These are phyloP conservation scores for Lolium perenne DNA, from an alignment of 176 grass and related monocot genomes.

Conservation along the genomic window DNA sequence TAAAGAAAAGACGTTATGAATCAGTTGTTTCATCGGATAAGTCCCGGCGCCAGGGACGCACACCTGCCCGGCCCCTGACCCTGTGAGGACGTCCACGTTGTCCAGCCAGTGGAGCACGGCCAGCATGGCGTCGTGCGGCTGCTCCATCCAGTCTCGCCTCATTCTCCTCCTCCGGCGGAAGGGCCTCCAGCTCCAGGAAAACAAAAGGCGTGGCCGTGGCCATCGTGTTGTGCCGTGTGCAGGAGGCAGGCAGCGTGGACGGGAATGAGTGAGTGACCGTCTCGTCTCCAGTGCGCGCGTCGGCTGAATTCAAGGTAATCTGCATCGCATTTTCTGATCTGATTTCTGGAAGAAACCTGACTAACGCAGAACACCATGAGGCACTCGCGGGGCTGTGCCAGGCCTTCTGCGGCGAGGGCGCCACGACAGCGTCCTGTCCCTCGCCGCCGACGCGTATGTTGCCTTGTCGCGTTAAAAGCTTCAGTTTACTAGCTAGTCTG, in stretches of 20 bases:
- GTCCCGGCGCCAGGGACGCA: not conserved
- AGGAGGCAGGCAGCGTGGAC: not conserved
- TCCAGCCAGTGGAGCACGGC: no score
- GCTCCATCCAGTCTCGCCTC: no score
- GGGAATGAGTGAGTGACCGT: not conserved
- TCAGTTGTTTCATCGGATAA: not conserved
- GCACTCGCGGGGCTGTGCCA: slow-evolving; percentile 19
- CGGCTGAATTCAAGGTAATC: not conserved
- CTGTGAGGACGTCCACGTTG: not conserved
- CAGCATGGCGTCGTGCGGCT: no score
- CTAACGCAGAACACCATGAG: not conserved
- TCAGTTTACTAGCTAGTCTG: not conserved
- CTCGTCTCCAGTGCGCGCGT: not conserved
- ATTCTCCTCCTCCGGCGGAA: no score
- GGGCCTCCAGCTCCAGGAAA: not conserved
- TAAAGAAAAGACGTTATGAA: no score
- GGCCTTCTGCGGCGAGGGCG: slow-evolving; percentile 6
- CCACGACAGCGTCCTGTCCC: not conserved
- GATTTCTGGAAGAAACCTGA: no score
- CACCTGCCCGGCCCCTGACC: not conserved
- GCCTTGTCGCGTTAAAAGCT: not conserved
- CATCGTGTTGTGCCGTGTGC: not conserved
- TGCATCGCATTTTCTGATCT: no score
- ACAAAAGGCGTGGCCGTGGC: not conserved
- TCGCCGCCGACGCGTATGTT: not conserved